Conservation (phyloP, 768 basidiomycete species). For the Auricularia sp. region DNA sequence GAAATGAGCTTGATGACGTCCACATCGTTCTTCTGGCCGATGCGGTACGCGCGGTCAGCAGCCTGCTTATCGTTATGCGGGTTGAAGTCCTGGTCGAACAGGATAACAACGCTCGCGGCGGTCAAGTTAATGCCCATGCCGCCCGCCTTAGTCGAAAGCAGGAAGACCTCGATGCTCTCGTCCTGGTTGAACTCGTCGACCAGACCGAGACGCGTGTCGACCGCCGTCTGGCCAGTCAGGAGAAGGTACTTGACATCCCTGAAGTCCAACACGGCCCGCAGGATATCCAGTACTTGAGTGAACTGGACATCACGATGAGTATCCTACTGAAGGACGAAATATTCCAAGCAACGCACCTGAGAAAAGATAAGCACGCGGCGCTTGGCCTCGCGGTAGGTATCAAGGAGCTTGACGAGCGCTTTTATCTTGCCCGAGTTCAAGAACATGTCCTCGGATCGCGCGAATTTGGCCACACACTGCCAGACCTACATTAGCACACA, state of each 20-base stretch:
- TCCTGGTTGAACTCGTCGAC: constrained; percentile 95
- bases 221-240: constrained; percentile 87
- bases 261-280: constrained; percentile 71
- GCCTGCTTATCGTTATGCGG: constrained; percentile 97
- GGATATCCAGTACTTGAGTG: constrained; percentile 89
- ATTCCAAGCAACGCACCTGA: too few relatives aligned
- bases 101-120: constrained; percentile 90
- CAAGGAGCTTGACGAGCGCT: constrained; percentile 59
- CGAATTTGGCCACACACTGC: constrained; percentile 41
- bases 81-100: constrained; percentile 99
- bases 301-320: constrained; percentile 42
- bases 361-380: constrained; percentile 90
- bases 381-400: constrained; percentile 51
- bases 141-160: constrained; percentile 86
- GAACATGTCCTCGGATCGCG: constrained; percentile 65
- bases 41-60: constrained; percentile 93
- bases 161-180: constrained; percentile 75
- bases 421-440: constrained; percentile 82
- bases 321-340: too few relatives aligned
- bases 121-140: constrained; percentile 96
- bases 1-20: constrained; percentile 92
- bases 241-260: constrained; percentile 65
- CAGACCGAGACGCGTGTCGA: constrained; percentile 83
- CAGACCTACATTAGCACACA: too few relatives aligned
- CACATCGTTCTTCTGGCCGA: constrained; percentile 89